phyloP scores from a whole-genome alignment of 139 green algal genomes.

The Mesostigma viride region DNA sequence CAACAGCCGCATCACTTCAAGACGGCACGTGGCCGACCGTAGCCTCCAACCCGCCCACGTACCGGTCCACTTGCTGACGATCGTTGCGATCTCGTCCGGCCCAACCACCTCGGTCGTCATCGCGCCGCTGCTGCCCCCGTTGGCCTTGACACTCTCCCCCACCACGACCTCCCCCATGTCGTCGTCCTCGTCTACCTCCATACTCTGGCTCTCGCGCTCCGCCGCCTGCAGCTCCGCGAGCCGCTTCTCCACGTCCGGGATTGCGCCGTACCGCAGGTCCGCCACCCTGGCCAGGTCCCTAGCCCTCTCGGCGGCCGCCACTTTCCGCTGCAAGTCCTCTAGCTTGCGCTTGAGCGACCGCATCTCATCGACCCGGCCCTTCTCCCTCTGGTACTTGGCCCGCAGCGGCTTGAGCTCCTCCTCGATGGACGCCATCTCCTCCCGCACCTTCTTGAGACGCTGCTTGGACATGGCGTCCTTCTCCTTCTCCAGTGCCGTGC shows the following conservation, averaged over 20 bases:
- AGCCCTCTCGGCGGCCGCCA: slow-evolving; percentile 52
- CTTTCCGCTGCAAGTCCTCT: slow-evolving; percentile 45
- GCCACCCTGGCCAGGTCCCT: slow-evolving; percentile 53
- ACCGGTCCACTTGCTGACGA: slow-evolving; percentile 81
- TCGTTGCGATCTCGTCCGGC: slow-evolving; percentile 41
- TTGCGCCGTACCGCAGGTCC: slow-evolving; percentile 57
- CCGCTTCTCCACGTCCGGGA: slow-evolving; percentile 64
- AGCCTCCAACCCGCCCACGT: no score
- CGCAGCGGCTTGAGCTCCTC: slow-evolving; percentile 68
- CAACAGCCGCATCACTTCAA: no score
- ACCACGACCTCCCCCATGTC: slow-evolving; percentile 78
- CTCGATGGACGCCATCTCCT: slow-evolving; percentile 55
- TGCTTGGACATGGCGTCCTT: slow-evolving; percentile 57
- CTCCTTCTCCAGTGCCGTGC: slow-evolving; percentile 70
- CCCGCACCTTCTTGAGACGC: slow-evolving; percentile 52
- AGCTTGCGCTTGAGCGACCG: slow-evolving; percentile 41
- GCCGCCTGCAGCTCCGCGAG: slow-evolving; percentile 39
- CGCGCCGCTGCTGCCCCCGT: slow-evolving; percentile 53
- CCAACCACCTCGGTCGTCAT: slow-evolving; percentile 78
- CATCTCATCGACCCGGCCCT: slow-evolving; percentile 59
- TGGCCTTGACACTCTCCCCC: slow-evolving; percentile 38
- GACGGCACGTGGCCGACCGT: no score
- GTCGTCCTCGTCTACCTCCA: slow-evolving; percentile 6
- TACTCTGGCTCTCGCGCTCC: slow-evolving; percentile 12
- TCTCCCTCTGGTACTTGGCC: slow-evolving; percentile 62